A percentile compares a stretch with the other conserved stretches of the same genome.
These are phyloP conservation scores for Peronospora belbahrii DNA, from an alignment of 352 stramenopile species.

Conservation along the genomic window DNA sequence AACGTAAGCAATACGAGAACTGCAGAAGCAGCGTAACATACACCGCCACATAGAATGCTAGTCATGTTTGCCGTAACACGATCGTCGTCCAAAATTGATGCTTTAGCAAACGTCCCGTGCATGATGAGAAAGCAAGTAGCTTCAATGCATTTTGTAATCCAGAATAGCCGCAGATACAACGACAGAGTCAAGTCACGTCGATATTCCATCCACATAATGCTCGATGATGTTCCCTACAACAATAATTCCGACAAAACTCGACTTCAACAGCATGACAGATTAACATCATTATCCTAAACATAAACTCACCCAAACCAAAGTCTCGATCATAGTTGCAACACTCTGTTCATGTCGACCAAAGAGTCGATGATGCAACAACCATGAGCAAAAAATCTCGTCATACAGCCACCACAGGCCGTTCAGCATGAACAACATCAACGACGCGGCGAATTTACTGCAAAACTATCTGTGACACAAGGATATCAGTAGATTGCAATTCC, in stretches of 20 bases:
- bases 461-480: conserved; percentile 28
- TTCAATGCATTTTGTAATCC: conserved; percentile 50
- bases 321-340: conserved; percentile 47
- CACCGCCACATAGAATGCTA: conserved; percentile 22
- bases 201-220: conserved; percentile 75
- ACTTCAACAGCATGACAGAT: neutral
- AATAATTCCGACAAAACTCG: neutral
- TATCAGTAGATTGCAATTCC: conserved; percentile 1
- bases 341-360: conserved; percentile 23
- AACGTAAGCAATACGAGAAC: conserved; percentile 49
- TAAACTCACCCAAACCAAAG: conserved; percentile 44
- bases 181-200: conserved; percentile 51
- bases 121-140: conserved; percentile 37
- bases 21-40: conserved; percentile 34
- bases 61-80: conserved; percentile 1
- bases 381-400: conserved; percentile 32
- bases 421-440: conserved; percentile 35
- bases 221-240: conserved; percentile 32
- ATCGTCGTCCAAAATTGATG: neutral
- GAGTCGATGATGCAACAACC: conserved; percentile 27
- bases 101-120: conserved; percentile 19
- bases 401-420: conserved; percentile 48
- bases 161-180: conserved; percentile 47
- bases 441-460: conserved; percentile 50
- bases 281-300: neutral